phyloP scores from a whole-genome alignment of 108 stramenopile genomes.

The Cyclotella cryptica region DNA sequence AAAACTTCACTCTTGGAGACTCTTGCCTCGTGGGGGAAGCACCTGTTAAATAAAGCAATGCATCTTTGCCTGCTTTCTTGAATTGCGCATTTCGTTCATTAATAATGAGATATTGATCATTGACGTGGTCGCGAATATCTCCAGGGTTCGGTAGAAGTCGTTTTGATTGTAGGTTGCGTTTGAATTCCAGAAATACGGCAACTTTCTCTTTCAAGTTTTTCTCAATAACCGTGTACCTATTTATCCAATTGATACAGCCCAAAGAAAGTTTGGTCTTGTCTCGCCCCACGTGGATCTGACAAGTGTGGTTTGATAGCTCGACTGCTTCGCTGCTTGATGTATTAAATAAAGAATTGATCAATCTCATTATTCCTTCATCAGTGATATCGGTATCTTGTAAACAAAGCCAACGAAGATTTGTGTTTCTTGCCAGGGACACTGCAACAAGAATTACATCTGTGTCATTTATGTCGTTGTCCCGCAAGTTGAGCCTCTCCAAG shows the following conservation, averaged over 20 bases:
- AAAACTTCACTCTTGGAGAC: neutral
- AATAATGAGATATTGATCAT: neutral
- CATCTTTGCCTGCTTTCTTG: neutral
- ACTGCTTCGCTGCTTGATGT: slow-evolving; percentile 10
- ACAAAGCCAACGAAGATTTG: neutral
- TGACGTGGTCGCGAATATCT: neutral
- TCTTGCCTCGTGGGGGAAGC: neutral
- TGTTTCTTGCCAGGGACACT: neutral
- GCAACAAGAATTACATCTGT: neutral
- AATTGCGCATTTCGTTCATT: neutral
- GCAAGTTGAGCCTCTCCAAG: neutral
- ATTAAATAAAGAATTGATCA: neutral
- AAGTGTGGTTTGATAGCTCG: neutral
- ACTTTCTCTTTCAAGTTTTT: neutral
- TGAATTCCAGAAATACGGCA: slow-evolving; percentile 3
- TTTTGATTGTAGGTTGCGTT: neutral
- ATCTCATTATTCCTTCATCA: neutral
- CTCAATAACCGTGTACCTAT: neutral
- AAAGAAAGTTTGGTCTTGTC: neutral
- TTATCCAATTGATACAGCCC: slow-evolving; percentile 6
- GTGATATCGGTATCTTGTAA: neutral
- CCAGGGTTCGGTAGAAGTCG: neutral
- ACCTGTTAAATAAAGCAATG: neutral
- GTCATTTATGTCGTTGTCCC: slow-evolving; percentile 1
- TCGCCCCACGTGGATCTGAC: neutral